phyloP scores from a whole-genome alignment of 2,329 filamentous ascomycete genomes.

The Pseudocercospora fuligena region DNA sequence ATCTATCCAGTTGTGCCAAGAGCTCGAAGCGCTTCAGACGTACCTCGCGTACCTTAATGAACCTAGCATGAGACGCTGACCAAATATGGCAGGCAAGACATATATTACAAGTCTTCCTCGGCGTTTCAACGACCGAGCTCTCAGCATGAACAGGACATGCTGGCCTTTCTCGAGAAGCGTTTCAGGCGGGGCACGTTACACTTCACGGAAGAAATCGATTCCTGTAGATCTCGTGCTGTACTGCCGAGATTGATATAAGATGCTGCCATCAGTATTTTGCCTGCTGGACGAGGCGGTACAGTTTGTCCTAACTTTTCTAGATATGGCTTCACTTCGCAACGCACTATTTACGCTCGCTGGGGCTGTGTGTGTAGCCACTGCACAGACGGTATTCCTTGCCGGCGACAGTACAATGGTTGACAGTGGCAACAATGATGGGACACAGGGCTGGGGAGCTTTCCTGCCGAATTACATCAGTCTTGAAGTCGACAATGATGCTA shows the following conservation, averaged over 20 bases:
- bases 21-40: neutral
- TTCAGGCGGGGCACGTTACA: neutral
- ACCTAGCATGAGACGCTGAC: neutral
- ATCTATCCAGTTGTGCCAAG: neutral
- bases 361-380: neutral
- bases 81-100: neutral
- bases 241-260: neutral
- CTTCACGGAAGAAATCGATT: neutral
- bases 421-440: constrained; percentile 49
- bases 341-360: neutral
- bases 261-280: neutral
- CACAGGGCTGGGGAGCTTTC: constrained; percentile 66
- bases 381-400: constrained; percentile 57
- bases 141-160: neutral
- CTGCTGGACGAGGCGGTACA: neutral
- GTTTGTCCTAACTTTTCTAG: neutral
- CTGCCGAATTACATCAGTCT: constrained; percentile 58
- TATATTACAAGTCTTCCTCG: neutral
- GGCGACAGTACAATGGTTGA: constrained; percentile 68
- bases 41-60: neutral
- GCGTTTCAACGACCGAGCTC: neutral
- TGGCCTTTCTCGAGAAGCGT: neutral
- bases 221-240: neutral
- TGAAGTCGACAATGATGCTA: constrained; percentile 66
- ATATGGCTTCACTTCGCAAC: neutral